Percentiles rank a stretch among this genome's conserved stretches.
These are phyloP conservation scores for Russula griseocarnosa DNA, from an alignment of 768 basidiomycete species.

Conservation along the genomic window DNA sequence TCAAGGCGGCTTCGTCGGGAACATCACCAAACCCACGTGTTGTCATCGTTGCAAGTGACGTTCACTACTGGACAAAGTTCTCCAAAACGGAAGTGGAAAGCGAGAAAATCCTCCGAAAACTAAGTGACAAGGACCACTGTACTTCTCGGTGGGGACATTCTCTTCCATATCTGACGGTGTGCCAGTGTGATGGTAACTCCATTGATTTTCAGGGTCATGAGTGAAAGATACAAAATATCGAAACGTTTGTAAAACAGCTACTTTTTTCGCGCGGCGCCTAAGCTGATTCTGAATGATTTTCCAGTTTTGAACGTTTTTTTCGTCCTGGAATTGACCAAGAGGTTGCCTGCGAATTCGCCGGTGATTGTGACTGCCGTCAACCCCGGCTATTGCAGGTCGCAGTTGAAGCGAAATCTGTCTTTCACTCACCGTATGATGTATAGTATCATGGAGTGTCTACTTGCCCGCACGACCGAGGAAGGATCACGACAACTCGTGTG, in stretches of 20 bases:
- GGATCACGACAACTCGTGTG: constrained; percentile 23
- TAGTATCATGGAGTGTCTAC: neutral
- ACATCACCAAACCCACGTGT: constrained; percentile 19
- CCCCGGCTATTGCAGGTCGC: constrained; percentile 24
- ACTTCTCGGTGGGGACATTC: constrained; percentile 12
- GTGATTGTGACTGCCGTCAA: constrained; percentile 22
- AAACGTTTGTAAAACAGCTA: constrained; percentile 17
- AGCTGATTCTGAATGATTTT: neutral
- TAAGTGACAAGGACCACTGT: constrained; percentile 18
- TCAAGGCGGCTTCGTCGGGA: constrained; percentile 19
- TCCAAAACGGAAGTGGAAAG: constrained; percentile 11
- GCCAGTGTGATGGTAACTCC: neutral
- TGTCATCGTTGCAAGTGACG: constrained; percentile 24
- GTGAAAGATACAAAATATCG: constrained; percentile 14
- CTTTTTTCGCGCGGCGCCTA: too few relatives aligned
- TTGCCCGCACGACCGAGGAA: constrained; percentile 18
- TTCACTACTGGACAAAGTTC: constrained; percentile 13
- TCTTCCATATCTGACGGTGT: too few relatives aligned
- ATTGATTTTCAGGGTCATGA: constrained; percentile 9
- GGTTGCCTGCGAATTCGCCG: constrained; percentile 22
- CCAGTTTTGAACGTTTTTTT: constrained; percentile 24
- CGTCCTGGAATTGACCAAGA: constrained; percentile 24
- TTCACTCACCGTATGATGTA: neutral
- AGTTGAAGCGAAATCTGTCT: constrained; percentile 9
- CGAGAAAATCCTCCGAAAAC: constrained; percentile 9